Conservation (phyloP, 2,329 filamentous ascomycete genomes). For the Penicillium brevicompactum region DNA sequence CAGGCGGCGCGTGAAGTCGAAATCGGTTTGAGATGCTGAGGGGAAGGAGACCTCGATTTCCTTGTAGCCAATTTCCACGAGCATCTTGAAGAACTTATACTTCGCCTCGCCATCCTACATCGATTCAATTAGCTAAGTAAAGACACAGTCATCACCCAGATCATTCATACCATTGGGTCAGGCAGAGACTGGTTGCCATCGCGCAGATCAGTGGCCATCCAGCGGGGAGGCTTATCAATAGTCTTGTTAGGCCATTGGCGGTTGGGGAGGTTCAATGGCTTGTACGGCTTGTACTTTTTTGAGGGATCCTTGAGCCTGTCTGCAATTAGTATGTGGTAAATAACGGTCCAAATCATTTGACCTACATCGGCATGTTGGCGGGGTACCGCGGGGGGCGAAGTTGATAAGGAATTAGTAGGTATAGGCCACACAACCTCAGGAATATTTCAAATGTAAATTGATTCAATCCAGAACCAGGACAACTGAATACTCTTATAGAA, state of each 20-base stretch:
- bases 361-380: conserved; percentile 43
- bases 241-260: conserved; percentile 78
- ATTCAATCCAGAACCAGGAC: conserved; percentile 7
- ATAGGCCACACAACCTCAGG: conserved; percentile 3
- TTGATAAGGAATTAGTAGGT: conserved; percentile 20
- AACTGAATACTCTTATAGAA: conserved; percentile 2
- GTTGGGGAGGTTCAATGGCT: conserved; percentile 52
- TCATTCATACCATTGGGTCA: conserved; percentile 77
- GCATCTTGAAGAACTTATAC: conserved; percentile 92
- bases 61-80: conserved; percentile 90
- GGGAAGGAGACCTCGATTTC: conserved; percentile 97
- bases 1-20: conserved; percentile 86
- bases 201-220: conserved; percentile 84
- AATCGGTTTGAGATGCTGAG: conserved; percentile 91
- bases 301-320: conserved; percentile 52
- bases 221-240: conserved; percentile 82
- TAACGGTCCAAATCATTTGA: background rate
- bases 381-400: conserved; percentile 24
- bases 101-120: conserved; percentile 87
- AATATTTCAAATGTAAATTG: background rate
- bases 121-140: background rate
- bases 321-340: conserved; percentile 9
- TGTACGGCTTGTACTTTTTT: conserved; percentile 51
- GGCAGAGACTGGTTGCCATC: conserved; percentile 94
- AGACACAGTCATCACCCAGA: background rate